These are phyloP conservation scores for Globisporangium radiosum DNA, from an alignment of 352 stramenopile species.

Conservation along the genomic window DNA sequence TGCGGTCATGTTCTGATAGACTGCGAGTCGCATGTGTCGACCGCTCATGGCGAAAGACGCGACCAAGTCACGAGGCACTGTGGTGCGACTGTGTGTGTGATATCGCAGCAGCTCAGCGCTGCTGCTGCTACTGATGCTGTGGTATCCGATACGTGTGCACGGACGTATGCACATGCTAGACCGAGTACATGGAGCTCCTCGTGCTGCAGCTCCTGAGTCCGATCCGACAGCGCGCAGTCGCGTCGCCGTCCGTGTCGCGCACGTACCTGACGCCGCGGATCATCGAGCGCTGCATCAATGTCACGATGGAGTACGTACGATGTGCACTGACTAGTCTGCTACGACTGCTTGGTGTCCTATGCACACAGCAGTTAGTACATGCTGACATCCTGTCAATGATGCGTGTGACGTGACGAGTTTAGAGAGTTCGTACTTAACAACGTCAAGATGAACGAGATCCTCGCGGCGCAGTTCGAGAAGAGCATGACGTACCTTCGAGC, in stretches of 20 bases:
- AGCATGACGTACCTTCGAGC: constrained; percentile 35
- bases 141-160: not conserved
- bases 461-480: constrained; percentile 35
- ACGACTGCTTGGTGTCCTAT: not conserved
- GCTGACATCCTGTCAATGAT: no score
- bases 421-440: constrained; percentile 39
- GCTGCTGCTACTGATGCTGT: not conserved
- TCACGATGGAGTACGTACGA: constrained; percentile 41
- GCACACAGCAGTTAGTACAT: no score
- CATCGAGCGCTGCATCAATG: constrained; percentile 47
- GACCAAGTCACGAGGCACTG: constrained; percentile 11
- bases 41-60: constrained; percentile 5
- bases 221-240: constrained; percentile 33
- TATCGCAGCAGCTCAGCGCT: not conserved
- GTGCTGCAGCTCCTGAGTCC: constrained; percentile 42
- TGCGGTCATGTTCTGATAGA: not conserved
- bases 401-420: no score
- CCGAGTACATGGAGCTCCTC: constrained; percentile 43
- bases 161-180: constrained; percentile 13
- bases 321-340: not conserved
- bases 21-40: constrained; percentile 8
- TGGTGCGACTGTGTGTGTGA: constrained; percentile 1
- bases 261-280: constrained; percentile 42
- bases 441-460: constrained; percentile 16
- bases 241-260: constrained; percentile 29